Evolutionary conservation across 495 filamentous ascomycete species (phyloP).

Genomic region (Aspergillus funiculosus): DNA sequence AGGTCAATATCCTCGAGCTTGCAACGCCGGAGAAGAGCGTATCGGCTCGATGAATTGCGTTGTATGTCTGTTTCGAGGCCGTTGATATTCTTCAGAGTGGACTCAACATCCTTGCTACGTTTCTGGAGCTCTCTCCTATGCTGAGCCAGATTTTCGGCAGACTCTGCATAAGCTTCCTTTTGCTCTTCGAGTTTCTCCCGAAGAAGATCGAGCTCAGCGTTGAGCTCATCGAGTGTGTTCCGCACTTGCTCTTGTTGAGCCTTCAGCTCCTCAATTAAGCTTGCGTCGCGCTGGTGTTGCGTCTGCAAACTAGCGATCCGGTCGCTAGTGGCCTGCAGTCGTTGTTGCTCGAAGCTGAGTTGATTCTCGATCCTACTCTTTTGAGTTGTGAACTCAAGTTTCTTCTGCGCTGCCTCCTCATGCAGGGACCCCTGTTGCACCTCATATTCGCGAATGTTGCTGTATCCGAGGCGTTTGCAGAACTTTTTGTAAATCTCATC

Average conservation of each 20-base stretch:
- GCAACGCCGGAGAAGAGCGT: slow-evolving; percentile 78
- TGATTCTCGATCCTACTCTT: slow-evolving; percentile 74
- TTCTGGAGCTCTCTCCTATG: slow-evolving; percentile 81
- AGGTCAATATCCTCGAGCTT: slow-evolving; percentile 89
- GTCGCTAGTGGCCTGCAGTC: slow-evolving; percentile 59
- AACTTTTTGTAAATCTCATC: slow-evolving; percentile 85
- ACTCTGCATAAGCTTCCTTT: slow-evolving; percentile 58
- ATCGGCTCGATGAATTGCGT: slow-evolving; percentile 73
- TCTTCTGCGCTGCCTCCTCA: slow-evolving; percentile 80
- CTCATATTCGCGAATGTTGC: slow-evolving; percentile 87
- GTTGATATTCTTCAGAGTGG: slow-evolving; percentile 67
- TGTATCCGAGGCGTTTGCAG: slow-evolving; percentile 80
- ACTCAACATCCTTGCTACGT: slow-evolving; percentile 74
- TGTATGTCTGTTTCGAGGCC: slow-evolving; percentile 76
- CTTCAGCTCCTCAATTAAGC: slow-evolving; percentile 62
- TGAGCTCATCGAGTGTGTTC: slow-evolving; percentile 62
- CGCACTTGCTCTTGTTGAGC: slow-evolving; percentile 68
- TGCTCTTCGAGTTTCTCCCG: slow-evolving; percentile 63
- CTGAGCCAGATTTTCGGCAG: slow-evolving; percentile 69
- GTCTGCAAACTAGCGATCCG: slow-evolving; percentile 63
- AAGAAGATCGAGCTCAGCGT: slow-evolving; percentile 71
- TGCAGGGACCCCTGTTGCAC: slow-evolving; percentile 86
- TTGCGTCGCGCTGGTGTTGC: slow-evolving; percentile 57
- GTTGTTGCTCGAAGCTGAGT: slow-evolving; percentile 68
- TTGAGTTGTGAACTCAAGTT: slow-evolving; percentile 77